Percentiles rank a stretch among this genome's conserved stretches.
phyloP scores from a whole-genome alignment of 2,329 filamentous ascomycete genomes.

The Cylindrodendrum hubeiense region DNA sequence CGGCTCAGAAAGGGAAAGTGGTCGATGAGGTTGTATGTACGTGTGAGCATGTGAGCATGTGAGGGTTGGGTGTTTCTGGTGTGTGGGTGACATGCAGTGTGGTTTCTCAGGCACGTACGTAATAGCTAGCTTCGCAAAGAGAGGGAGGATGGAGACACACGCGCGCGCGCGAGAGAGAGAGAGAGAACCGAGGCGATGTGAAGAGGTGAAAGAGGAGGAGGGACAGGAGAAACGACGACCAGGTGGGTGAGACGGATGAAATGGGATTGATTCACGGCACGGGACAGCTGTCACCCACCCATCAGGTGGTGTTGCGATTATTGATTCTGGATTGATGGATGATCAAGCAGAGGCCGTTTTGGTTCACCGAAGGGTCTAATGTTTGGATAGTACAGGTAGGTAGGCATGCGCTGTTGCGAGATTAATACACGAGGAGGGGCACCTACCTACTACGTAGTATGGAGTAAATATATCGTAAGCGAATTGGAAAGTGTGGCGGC shows the following conservation, averaged over 20 bases:
- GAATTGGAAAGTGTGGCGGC: not conserved
- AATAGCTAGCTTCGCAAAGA: not conserved
- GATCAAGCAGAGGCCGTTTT: constrained; percentile 4
- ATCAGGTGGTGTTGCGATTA: constrained; percentile 2
- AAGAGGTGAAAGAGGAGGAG: not conserved
- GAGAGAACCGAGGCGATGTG: not conserved
- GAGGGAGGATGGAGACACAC: not conserved
- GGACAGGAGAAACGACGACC: not conserved
- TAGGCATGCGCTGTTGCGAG: not conserved
- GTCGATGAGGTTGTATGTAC: not conserved
- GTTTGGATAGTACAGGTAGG: not conserved
- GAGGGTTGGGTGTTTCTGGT: not conserved
- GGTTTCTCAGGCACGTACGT: not conserved
- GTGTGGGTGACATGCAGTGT: not conserved
- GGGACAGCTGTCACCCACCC: not conserved
- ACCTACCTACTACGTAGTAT: too few species aligned
- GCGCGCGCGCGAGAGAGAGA: not conserved
- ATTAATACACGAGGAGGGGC: constrained; percentile 7
- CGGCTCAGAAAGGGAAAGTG: not conserved
- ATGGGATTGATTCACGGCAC: constrained; percentile 10
- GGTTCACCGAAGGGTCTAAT: constrained; percentile 18
- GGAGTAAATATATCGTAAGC: not conserved
- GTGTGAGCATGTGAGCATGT: not conserved
- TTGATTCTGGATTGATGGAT: not conserved
- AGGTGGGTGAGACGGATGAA: constrained; percentile 2